Evolutionary conservation across 768 basidiomycete species (phyloP).

Genomic region (Termitomyces sp.): DNA sequence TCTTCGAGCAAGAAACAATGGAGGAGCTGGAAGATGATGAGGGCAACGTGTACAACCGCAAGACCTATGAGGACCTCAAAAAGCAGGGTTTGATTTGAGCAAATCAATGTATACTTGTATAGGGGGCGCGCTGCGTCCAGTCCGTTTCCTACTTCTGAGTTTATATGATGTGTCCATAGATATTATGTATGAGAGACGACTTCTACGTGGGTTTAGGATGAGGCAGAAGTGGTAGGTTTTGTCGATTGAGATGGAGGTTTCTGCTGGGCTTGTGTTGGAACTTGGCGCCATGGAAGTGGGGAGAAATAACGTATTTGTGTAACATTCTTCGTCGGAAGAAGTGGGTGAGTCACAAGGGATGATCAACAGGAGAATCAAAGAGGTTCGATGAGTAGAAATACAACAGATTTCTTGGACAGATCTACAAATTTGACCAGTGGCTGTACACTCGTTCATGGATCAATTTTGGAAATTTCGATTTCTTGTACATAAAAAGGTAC

Average conservation of each 20-base stretch:
- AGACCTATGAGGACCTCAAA: slow-evolving; percentile 97
- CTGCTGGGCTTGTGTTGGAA: slow-evolving; percentile 40
- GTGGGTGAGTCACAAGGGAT: slow-evolving; percentile 73
- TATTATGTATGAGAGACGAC: too few relatives aligned
- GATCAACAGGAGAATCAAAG: slow-evolving; percentile 71
- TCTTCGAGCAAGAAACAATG: slow-evolving; percentile 91
- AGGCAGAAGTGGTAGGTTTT: slow-evolving; percentile 15
- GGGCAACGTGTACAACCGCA: slow-evolving; percentile 96
- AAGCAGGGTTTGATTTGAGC: slow-evolving; percentile 85
- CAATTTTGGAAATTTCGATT: too few relatives aligned
- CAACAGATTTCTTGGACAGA: slow-evolving; percentile 35
- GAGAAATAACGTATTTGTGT: slow-evolving; percentile 66
- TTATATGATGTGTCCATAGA: slow-evolving; percentile 3
- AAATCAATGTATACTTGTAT: slow-evolving; percentile 3
- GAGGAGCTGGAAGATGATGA: slow-evolving; percentile 98
- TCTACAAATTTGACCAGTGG: too few relatives aligned
- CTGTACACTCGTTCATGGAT: too few relatives aligned
- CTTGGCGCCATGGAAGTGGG: slow-evolving; percentile 70
- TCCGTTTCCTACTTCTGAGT: not conserved
- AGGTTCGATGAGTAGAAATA: slow-evolving; percentile 51
- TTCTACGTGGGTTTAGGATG: too few relatives aligned
- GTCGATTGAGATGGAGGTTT: slow-evolving; percentile 35
- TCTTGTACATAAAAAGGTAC: too few relatives aligned
- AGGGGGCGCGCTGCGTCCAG: not conserved
- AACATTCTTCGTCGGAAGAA: slow-evolving; percentile 83